Evolutionary conservation across 2,329 filamentous ascomycete species (phyloP), one percentile per base, ranked within the genome.

Genomic region (Lecanicillium sp.): DNA sequence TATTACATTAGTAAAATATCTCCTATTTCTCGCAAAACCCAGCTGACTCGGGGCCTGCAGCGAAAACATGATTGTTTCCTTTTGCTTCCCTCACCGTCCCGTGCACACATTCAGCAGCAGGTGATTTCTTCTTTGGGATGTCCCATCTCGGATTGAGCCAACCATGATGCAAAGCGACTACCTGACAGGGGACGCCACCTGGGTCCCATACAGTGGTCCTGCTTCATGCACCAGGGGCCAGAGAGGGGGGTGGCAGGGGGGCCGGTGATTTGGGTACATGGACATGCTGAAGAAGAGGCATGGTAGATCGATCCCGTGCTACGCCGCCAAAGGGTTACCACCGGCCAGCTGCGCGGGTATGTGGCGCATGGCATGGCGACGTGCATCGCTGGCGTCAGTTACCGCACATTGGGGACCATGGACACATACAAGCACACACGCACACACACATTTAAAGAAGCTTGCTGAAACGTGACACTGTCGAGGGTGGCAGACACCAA

Each of bases 281-380:
- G 21, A 15, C 27, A 32, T 47, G 27, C 15, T 41, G 21, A 19
- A n/a, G 10, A n/a, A n/a, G 6, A 46, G n/a, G 35, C 36, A 47
- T 47, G 36, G 44, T 17, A 43, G 47, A 49, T 49, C 33, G 47
- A 49, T 49, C 47, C 47, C 47, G 47, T 49, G 47, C 47, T 17
- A 38, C 47, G 33, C 26, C 43, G 27, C 29, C 44, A 41, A 29
- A 10, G 26, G 20, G 40, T 27, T 24, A 47, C 32, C n/a, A 30
- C 36, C 24, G n/a, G 6, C 8, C 12, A 2, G 33, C 24, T 27
- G n/a, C n/a, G n/a, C n/a, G n/a, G 33, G 23, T 38, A 33, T 17
- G 35, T 38, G 43, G 26, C 44, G 21, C 44, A 41, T 47, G 29
- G 37, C 29, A 29, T 29, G 26, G 7, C 7, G 21, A 21, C 36